These are phyloP conservation scores for Mixia osmundae DNA, from an alignment of 1,284 basidiomycete species.

Conservation along the genomic window DNA sequence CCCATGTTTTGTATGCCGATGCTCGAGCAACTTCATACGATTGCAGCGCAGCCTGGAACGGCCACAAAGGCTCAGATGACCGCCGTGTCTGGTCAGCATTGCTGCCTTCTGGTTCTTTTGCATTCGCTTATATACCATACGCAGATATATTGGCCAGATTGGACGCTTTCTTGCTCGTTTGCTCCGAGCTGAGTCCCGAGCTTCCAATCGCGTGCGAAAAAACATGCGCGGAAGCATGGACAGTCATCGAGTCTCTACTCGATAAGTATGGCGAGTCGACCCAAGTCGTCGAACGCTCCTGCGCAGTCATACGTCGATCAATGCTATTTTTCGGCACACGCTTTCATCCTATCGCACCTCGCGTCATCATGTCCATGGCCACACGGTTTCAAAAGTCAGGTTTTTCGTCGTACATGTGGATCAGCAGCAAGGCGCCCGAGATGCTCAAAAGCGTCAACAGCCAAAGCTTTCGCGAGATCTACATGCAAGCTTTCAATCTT, in stretches of 20 bases:
- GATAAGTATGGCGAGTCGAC: constrained; percentile 53
- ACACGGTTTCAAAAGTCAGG: constrained; percentile 56
- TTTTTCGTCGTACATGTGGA: constrained; percentile 79
- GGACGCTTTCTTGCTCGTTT: constrained; percentile 59
- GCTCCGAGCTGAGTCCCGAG: constrained; percentile 53
- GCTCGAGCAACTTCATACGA: constrained; percentile 25
- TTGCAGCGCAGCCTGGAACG: constrained; percentile 31
- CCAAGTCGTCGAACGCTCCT: constrained; percentile 59
- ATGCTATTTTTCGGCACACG: constrained; percentile 53
- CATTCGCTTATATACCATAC: too few relatives aligned
- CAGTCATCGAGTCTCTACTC: constrained; percentile 57
- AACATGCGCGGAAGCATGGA: constrained; percentile 59
- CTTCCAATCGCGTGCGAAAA: constrained; percentile 54
- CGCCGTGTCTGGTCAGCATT: too few relatives aligned
- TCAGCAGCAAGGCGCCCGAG: constrained; percentile 24
- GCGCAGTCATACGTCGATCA: constrained; percentile 66
- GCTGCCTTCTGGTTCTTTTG: too few relatives aligned
- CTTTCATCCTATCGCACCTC: constrained; percentile 41
- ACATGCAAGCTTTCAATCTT: constrained; percentile 45
- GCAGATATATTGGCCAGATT: constrained; percentile 65
- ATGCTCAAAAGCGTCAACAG: too few relatives aligned
- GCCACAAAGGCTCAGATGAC: too few relatives aligned
- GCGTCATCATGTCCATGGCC: constrained; percentile 50
- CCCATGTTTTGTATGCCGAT: constrained; percentile 48
- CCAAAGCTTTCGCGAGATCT: constrained; percentile 23